A percentile compares a stretch with the other conserved stretches of the same genome.
These are phyloP conservation scores for Microdochium paspali DNA, from an alignment of 2,329 filamentous ascomycete genomes.

Conservation along the genomic window DNA sequence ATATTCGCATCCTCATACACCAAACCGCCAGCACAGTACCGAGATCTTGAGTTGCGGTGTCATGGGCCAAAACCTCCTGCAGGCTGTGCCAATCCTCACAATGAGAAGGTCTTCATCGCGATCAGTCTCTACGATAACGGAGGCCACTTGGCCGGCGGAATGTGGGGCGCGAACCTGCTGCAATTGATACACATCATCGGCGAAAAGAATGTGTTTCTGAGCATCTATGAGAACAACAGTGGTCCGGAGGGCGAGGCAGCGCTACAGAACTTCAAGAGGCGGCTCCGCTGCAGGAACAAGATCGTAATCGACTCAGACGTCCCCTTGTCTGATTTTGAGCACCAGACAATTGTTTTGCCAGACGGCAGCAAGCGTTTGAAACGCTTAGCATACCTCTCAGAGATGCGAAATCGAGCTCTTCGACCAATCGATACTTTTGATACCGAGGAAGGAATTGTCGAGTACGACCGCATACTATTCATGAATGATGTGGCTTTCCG, in stretches of 20 bases:
- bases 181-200: slow-evolving; percentile 58
- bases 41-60: slow-evolving; percentile 19
- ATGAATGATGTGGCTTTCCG: slow-evolving; percentile 56
- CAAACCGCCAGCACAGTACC: slow-evolving; percentile 27
- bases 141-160: slow-evolving; percentile 49
- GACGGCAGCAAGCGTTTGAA: slow-evolving; percentile 56
- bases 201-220: slow-evolving; percentile 58
- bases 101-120: slow-evolving; percentile 65
- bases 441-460: slow-evolving; percentile 21
- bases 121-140: slow-evolving; percentile 59
- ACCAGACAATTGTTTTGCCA: slow-evolving; percentile 48
- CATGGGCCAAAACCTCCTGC: slow-evolving; percentile 11
- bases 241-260: slow-evolving; percentile 45
- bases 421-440: slow-evolving; percentile 45
- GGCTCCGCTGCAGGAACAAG: slow-evolving; percentile 30
- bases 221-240: slow-evolving; percentile 65
- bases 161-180: slow-evolving; percentile 53
- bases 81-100: slow-evolving; percentile 27
- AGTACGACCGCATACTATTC: slow-evolving; percentile 50
- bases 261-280: slow-evolving; percentile 40
- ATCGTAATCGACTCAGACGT: slow-evolving; percentile 54
- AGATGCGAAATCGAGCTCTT: slow-evolving; percentile 62
- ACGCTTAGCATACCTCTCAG: slow-evolving; percentile 64
- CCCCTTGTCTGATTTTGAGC: slow-evolving; percentile 36
- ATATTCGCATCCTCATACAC: slow-evolving; percentile 34